Conservation (phyloP, 257 asterid genomes). For the Marsdenia floribunda region DNA sequence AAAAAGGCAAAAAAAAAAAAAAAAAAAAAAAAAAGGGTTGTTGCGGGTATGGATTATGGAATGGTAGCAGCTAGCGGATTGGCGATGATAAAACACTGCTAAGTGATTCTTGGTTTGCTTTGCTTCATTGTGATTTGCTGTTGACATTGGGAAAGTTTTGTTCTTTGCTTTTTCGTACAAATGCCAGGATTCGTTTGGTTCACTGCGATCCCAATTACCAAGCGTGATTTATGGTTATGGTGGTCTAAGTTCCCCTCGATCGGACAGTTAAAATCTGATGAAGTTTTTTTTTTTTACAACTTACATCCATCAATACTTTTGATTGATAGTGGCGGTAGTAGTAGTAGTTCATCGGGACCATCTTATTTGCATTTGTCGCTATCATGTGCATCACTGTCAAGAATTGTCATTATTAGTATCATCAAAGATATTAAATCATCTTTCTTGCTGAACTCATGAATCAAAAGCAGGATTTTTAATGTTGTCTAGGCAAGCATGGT, state of each 20-base stretch:
- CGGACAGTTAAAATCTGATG: background rate
- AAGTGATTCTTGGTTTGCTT: background rate
- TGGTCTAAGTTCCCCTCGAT: background rate
- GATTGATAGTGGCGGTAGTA: background rate
- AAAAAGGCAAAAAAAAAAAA: too few relatives aligned
- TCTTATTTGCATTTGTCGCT: background rate
- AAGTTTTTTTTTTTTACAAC: background rate
- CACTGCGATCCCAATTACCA: background rate
- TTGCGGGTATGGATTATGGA: background rate
- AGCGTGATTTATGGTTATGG: background rate
- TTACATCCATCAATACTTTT: background rate
- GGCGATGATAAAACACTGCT: background rate
- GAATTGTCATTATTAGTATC: background rate
- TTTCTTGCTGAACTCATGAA: background rate
- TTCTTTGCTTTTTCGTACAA: conserved; percentile 8
- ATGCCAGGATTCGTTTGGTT: background rate
- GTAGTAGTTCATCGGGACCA: background rate
- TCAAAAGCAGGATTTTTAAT: background rate
- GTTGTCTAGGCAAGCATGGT: background rate
- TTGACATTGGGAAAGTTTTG: background rate
- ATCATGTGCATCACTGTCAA: background rate
- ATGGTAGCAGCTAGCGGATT: background rate
- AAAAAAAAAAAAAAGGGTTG: background rate
- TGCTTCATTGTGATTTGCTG: background rate
- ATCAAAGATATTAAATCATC: background rate